Evolutionary conservation across 1,139 yeast species (phyloP), one percentile per base, ranked within the genome.

Genomic region (Zygosaccharomyces sapae): DNA sequence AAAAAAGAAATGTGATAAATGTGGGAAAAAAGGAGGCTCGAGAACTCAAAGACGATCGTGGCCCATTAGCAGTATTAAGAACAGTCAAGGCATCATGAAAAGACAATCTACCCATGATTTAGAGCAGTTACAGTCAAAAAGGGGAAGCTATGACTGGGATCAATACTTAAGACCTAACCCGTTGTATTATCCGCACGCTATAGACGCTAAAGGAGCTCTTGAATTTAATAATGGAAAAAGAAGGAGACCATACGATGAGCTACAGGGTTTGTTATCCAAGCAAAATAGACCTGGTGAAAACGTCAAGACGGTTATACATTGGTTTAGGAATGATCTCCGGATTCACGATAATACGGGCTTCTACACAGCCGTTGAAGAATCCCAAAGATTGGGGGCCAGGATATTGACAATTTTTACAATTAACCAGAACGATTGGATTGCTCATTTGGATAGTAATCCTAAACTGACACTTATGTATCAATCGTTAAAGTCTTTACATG

Each of bases 251-350:
- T 40, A 48, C 10, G 46, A 44, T 4, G 20, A 48, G 24, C 39
- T 53, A 37, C 44, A 45, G 10, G 44, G 41, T 8, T 24, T 25
- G 7, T 45, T 37, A 29, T 29, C 39, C 16, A 30, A 38, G 24
- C 45, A 31, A 10, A 13, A 43, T 35, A 33, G 12, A n/a, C 35
- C 37, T 29, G 24, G 7, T 36, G 46, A 44, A 5, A 36, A 35
- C 8, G 19, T 38, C 10, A 35, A 41, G 31, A 40, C 47, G 6
- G 47, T 54, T 18, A 40, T 74, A 13, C 79, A 75, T 53, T 68
- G 77, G 70, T 76, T 75, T 51, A 59, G 71, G 16, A 63, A 69
- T 35, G 81, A 76, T 50, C 56, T 76, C 29, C 59, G 80, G 39
- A 49, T 68, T 4, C 58, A 55, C 9, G 79, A 76, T 52, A 76